Conservation (phyloP, 1,139 yeast genomes). For the Wickerhamomyces sp. region DNA sequence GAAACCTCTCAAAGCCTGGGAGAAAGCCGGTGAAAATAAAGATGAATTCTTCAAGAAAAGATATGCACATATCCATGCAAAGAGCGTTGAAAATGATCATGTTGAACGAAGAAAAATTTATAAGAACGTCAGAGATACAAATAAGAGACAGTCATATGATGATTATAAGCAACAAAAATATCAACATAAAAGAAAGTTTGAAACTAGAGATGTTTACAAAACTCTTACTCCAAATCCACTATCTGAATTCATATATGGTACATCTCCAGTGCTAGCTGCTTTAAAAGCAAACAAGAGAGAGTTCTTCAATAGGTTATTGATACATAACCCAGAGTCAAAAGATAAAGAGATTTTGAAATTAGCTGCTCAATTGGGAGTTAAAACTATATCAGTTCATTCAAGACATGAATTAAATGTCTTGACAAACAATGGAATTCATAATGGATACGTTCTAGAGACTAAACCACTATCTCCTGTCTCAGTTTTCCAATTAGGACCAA, state of each 20-base stretch:
- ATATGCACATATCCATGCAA: conserved; percentile 56
- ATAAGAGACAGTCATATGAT: conserved; percentile 5
- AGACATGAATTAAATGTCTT: conserved; percentile 57
- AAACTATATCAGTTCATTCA: conserved; percentile 37
- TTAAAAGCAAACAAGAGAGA: conserved; percentile 51
- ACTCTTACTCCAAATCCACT: conserved; percentile 35
- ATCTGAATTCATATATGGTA: conserved; percentile 71
- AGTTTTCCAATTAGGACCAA: conserved; percentile 33
- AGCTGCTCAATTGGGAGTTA: conserved; percentile 43
- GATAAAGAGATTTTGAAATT: conserved; percentile 37
- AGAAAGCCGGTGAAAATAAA: conserved; percentile 45
- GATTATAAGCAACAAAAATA: conserved; percentile 9
- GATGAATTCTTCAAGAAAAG: conserved; percentile 50
- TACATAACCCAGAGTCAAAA: conserved; percentile 38
- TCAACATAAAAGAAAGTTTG: conserved; percentile 14
- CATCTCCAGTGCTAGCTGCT: conserved; percentile 71
- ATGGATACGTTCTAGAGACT: conserved; percentile 72
- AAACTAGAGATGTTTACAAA: conserved; percentile 14
- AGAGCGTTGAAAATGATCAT: conserved; percentile 28
- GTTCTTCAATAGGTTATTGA: conserved; percentile 45
- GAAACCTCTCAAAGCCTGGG: conserved; percentile 50
- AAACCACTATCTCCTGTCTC: conserved; percentile 48
- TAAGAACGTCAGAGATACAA: conserved; percentile 14
- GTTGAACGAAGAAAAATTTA: conserved; percentile 10
- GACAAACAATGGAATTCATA: conserved; percentile 72